phyloP scores from a whole-genome alignment of 139 green algal species.

The Axilococcus clingmanii region DNA sequence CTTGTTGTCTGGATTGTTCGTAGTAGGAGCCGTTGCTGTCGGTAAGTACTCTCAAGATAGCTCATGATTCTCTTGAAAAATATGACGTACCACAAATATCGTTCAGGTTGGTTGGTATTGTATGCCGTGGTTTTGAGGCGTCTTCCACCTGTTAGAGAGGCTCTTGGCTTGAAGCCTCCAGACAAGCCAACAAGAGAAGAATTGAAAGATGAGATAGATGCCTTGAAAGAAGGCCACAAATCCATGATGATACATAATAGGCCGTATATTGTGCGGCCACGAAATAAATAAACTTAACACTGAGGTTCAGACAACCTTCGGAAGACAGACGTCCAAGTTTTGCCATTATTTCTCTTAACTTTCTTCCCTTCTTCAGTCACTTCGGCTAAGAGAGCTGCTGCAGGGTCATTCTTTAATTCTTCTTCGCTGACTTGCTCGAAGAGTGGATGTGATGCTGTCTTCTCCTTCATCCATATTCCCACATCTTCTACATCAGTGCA shows the following conservation, averaged over 20 bases:
- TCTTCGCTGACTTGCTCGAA: constrained; percentile 72
- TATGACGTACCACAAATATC: neutral
- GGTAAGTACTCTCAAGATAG: neutral
- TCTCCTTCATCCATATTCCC: constrained; percentile 66
- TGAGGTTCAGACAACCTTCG: constrained; percentile 15
- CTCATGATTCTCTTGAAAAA: neutral
- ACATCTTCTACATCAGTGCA: constrained; percentile 88
- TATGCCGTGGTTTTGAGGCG: constrained; percentile 20
- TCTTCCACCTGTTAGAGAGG: constrained; percentile 19
- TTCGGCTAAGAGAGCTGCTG: constrained; percentile 49
- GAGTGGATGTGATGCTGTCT: constrained; percentile 74
- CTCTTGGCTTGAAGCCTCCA: constrained; percentile 8
- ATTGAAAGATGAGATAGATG: neutral
- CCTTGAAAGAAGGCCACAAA: neutral
- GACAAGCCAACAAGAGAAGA: neutral
- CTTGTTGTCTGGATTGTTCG: neutral
- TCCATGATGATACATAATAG: neutral
- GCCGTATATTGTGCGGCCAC: neutral
- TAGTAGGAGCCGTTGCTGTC: neutral
- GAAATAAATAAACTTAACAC: neutral
- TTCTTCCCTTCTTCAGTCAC: constrained; percentile 86
- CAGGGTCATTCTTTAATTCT: constrained; percentile 71
- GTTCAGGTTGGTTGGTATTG: constrained; percentile 17
- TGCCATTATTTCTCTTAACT: constrained; percentile 71
- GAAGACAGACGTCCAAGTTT: constrained; percentile 56